These are phyloP conservation scores for Galium porrigens DNA, from an alignment of 305 asterid genomes.

Conservation along the genomic window DNA sequence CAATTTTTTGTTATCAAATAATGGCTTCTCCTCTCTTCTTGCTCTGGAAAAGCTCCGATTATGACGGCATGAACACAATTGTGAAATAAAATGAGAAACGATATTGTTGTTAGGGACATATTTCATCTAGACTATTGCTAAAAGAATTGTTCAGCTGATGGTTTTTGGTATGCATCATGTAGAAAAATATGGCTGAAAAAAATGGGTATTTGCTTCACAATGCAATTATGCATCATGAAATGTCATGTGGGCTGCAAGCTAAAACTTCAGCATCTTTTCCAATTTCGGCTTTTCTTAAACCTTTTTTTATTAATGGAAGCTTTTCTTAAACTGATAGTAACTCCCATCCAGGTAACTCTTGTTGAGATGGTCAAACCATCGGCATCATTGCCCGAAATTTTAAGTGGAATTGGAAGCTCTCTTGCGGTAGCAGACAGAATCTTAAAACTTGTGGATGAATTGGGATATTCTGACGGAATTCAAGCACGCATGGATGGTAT, in stretches of 20 bases:
- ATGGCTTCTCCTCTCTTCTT: neutral
- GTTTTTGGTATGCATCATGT: neutral
- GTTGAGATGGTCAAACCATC: constrained; percentile 55
- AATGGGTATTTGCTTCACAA: neutral
- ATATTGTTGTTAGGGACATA: neutral
- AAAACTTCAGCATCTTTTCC: no score
- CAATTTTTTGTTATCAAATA: neutral
- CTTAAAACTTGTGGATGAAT: constrained; percentile 33
- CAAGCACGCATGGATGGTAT: constrained; percentile 89
- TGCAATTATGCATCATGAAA: neutral
- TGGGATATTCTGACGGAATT: constrained; percentile 46
- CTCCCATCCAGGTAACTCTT: constrained; percentile 41
- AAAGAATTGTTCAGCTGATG: neutral
- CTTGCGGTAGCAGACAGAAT: constrained; percentile 49
- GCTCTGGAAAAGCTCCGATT: neutral
- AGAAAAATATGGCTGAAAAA: neutral
- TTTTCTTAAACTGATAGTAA: constrained; percentile 11
- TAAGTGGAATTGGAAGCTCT: constrained; percentile 40
- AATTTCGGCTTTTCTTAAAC: constrained; percentile 13
- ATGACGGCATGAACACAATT: neutral
- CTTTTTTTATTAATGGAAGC: neutral
- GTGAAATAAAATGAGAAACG: neutral
- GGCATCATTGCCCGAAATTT: constrained; percentile 30
- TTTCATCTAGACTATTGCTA: neutral
- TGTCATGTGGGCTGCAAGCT: neutral